A percentile compares a stretch with the other conserved stretches of the same genome.
Evolutionary conservation across 257 asterid genomes (phyloP).

Genomic region (Solanum lycopersicoides): DNA sequence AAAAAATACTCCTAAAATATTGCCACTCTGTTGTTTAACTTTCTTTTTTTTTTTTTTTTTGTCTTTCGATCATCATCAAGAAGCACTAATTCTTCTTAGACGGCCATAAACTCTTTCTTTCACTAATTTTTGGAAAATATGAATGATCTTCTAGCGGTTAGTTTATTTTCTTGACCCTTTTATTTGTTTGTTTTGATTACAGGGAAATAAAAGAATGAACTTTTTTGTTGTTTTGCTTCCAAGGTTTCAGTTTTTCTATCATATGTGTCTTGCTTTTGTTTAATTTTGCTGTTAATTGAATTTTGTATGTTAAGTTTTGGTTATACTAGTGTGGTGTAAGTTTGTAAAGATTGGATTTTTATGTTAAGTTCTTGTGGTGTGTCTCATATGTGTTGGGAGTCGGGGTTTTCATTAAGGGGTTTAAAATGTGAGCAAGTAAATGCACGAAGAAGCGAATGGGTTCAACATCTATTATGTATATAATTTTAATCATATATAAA

Average conservation of each 20-base stretch:
- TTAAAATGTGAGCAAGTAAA: background rate
- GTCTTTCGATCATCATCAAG: background rate
- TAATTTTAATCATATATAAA: too few species aligned
- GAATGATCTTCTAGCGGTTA: slow-evolving; percentile 69
- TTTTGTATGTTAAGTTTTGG: background rate
- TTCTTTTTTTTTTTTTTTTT: background rate
- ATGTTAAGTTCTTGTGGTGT: background rate
- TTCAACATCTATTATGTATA: too few species aligned
- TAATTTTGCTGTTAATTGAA: background rate
- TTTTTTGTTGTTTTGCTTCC: background rate
- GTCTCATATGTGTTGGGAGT: background rate
- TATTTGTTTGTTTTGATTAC: background rate
- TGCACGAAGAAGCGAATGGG: too few species aligned
- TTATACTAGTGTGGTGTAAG: background rate
- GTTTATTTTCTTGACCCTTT: background rate
- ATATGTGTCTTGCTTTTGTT: background rate
- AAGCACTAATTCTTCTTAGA: background rate
- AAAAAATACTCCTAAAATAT: background rate
- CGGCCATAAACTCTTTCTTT: background rate
- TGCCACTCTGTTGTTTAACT: background rate
- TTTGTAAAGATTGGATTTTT: background rate
- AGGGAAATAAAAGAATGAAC: background rate
- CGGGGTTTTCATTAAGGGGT: background rate
- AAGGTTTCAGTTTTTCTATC: background rate
- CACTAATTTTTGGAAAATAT: slow-evolving; percentile 13